Conservation (phyloP, 768 basidiomycete genomes). For the Fomitopsis serialis region DNA sequence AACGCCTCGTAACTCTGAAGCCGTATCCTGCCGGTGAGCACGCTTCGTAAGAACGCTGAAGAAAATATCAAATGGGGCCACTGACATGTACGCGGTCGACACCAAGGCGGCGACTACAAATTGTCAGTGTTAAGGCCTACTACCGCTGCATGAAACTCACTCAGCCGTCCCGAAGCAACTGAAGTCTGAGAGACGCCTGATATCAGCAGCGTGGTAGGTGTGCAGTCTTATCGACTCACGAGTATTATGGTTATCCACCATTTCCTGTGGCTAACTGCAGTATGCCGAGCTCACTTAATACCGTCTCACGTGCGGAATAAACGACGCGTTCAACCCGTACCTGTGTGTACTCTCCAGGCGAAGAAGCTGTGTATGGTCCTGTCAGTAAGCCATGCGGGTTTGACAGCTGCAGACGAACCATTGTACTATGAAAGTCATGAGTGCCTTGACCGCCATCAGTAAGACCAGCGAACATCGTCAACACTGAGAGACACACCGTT, state of each 20-base stretch:
- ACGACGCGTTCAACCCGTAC: neutral
- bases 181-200: neutral
- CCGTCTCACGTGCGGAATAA: neutral
- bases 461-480: neutral
- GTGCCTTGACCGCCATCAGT: constrained; percentile 13
- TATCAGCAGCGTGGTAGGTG: no score
- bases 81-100: neutral
- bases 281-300: neutral
- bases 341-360: constrained; percentile 15
- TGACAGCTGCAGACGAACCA: constrained; percentile 12
- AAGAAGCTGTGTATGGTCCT: constrained; percentile 18
- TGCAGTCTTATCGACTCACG: neutral
- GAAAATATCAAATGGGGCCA: neutral
- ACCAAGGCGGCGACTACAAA: neutral
- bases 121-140: neutral
- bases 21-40: neutral
- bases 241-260: neutral
- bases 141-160: no score
- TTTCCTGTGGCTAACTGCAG: constrained; percentile 1
- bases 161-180: neutral
- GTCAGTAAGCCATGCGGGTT: neutral
- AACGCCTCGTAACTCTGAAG: neutral
- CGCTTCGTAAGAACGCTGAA: neutral
- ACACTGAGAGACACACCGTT: constrained; percentile 7
- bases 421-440: constrained; percentile 22